phyloP scores from a whole-genome alignment of 2,329 filamentous ascomycete species.

The Fusarium albidum region DNA sequence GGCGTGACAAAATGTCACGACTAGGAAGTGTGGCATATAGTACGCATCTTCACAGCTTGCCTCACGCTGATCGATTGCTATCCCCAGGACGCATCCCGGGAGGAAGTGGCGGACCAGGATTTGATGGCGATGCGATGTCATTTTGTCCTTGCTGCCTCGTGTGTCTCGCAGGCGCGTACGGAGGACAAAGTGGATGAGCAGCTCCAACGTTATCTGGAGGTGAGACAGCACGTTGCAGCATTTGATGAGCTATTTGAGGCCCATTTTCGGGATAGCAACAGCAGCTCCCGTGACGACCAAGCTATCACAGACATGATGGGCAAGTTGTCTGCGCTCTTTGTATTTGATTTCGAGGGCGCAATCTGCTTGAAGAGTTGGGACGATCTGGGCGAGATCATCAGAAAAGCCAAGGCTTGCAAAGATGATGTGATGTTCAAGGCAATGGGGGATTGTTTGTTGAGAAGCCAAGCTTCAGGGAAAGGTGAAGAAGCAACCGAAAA shows the following conservation, averaged over 20 bases:
- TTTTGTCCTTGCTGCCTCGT: conserved; percentile 67
- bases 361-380: conserved; percentile 74
- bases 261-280: conserved; percentile 50
- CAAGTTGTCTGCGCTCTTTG: conserved; percentile 73
- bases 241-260: conserved; percentile 69
- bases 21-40: conserved; percentile 62
- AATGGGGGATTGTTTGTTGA: conserved; percentile 72
- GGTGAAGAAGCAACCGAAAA: conserved; percentile 49
- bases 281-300: conserved; percentile 51
- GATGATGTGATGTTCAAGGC: conserved; percentile 62
- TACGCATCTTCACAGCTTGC: conserved; percentile 65
- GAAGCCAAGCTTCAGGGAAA: conserved; percentile 58
- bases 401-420: conserved; percentile 55
- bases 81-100: conserved; percentile 53
- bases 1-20: conserved; percentile 66
- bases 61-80: conserved; percentile 61
- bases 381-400: conserved; percentile 67
- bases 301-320: conserved; percentile 60
- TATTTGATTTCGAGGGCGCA: conserved; percentile 83
- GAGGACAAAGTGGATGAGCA: conserved; percentile 59
- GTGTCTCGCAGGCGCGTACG: conserved; percentile 60
- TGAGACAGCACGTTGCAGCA: conserved; percentile 66
- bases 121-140: conserved; percentile 74
- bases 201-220: conserved; percentile 67
- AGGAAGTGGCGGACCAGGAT: conserved; percentile 56